Evolutionary conservation across 345 rosid species (phyloP).

Genomic region (Dovyalis caffra): DNA sequence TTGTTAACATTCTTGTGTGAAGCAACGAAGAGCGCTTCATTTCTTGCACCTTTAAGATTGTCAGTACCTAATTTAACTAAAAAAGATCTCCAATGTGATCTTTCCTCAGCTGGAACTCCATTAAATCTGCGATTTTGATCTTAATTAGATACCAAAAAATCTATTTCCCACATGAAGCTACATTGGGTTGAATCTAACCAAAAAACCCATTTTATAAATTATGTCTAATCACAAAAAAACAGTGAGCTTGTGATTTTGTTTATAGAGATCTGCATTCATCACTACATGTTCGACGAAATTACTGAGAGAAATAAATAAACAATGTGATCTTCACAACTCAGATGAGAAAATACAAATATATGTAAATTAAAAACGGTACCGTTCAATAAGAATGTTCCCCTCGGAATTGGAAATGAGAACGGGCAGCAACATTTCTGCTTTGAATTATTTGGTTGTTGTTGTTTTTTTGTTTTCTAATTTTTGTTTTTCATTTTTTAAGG

Average conservation of each 20-base stretch:
- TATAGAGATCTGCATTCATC: neutral
- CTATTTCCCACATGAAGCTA: neutral
- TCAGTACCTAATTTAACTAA: conserved; percentile 78
- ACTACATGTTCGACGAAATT: neutral
- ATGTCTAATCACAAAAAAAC: too few species aligned
- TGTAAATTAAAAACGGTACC: neutral
- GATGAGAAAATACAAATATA: too few species aligned
- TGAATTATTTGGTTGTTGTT: neutral
- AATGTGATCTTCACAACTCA: neutral
- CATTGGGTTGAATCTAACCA: neutral
- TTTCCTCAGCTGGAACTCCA: conserved; percentile 89
- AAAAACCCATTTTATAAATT: neutral
- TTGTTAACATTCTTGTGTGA: conserved; percentile 85
- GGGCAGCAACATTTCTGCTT: neutral
- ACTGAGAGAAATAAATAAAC: neutral
- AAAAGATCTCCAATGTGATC: conserved; percentile 77
- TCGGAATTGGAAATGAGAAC: neutral
- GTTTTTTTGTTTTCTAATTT: neutral
- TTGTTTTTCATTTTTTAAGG: neutral
- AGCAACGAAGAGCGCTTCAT: conserved; percentile 87
- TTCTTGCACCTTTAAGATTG: conserved; percentile 75
- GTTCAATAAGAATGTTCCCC: neutral
- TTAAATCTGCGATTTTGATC: conserved; percentile 48
- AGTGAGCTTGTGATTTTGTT: too few species aligned
- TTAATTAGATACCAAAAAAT: too few species aligned